Evolutionary conservation across 2,329 filamentous ascomycete genomes (phyloP).

Genomic region (Fusarium denticulatum): DNA sequence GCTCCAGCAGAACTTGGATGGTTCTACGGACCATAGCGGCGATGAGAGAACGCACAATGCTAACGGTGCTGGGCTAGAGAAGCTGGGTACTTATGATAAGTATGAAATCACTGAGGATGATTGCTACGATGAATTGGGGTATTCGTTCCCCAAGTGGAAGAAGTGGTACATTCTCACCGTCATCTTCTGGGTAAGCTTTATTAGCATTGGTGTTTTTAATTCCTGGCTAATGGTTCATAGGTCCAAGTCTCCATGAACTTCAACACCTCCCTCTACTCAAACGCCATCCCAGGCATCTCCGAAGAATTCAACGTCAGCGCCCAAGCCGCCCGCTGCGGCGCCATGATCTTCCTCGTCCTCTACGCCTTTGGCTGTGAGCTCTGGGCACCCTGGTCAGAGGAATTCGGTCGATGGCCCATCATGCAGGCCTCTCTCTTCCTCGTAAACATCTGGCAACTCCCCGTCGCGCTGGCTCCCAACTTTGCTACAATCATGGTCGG

Average conservation of each 20-base stretch:
- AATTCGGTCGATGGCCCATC: constrained; percentile 80
- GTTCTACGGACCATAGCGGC: constrained; percentile 26
- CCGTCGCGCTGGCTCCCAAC: constrained; percentile 77
- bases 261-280: constrained; percentile 79
- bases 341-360: constrained; percentile 79
- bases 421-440: constrained; percentile 77
- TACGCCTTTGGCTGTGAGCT: constrained; percentile 90
- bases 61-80: constrained; percentile 44
- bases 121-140: constrained; percentile 74
- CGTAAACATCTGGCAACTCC: constrained; percentile 81
- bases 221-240: not conserved
- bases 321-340: constrained; percentile 76
- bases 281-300: constrained; percentile 71
- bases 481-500: constrained; percentile 76
- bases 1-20: constrained; percentile 44
- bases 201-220: too few species aligned
- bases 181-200: constrained; percentile 64
- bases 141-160: constrained; percentile 66
- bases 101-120: constrained; percentile 64
- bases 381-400: constrained; percentile 89
- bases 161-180: constrained; percentile 80
- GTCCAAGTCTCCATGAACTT: constrained; percentile 84
- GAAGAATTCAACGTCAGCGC: constrained; percentile 74
- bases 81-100: constrained; percentile 52
- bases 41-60: constrained; percentile 48